Percentiles rank a stretch among this genome's conserved stretches.
These are phyloP conservation scores for Euphorbia peplus DNA, from an alignment of 345 rosid species.

Conservation along the genomic window DNA sequence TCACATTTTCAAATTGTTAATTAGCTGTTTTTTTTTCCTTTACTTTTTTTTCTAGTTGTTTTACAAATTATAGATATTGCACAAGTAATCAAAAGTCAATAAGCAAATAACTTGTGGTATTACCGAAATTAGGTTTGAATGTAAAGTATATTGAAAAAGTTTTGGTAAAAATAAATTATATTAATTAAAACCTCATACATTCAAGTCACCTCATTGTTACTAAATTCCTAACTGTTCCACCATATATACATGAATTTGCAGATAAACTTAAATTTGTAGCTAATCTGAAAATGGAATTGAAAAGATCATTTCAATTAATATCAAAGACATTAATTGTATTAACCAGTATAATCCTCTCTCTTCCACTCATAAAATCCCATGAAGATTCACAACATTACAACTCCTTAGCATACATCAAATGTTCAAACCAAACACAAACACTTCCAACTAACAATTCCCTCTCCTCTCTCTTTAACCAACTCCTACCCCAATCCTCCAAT, in stretches of 20 bases:
- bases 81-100: background rate
- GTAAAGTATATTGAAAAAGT: too few relatives aligned
- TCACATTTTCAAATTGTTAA: too few relatives aligned
- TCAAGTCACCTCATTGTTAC: background rate
- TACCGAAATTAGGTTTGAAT: background rate
- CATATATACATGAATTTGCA: background rate
- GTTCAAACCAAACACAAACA: conserved; percentile 27
- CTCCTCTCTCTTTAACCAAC: conserved; percentile 40
- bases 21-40: too few relatives aligned
- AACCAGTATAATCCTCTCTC: conserved; percentile 17
- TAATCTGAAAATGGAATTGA: conserved; percentile 17
- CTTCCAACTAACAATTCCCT: conserved; percentile 29
- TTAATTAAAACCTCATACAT: background rate
- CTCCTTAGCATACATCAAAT: conserved; percentile 51
- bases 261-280: too few relatives aligned
- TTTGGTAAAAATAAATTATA: too few relatives aligned
- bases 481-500: conserved; percentile 40
- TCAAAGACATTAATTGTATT: conserved; percentile 10
- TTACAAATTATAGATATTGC: too few relatives aligned
- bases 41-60: too few relatives aligned
- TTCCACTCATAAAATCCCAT: conserved; percentile 16
- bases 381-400: conserved; percentile 30
- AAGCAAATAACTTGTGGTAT: background rate
- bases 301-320: background rate
- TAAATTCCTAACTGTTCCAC: background rate